Evolutionary conservation across 2,329 filamentous ascomycete species (phyloP).

Genomic region (Berkeleyomyces rouxiae): DNA sequence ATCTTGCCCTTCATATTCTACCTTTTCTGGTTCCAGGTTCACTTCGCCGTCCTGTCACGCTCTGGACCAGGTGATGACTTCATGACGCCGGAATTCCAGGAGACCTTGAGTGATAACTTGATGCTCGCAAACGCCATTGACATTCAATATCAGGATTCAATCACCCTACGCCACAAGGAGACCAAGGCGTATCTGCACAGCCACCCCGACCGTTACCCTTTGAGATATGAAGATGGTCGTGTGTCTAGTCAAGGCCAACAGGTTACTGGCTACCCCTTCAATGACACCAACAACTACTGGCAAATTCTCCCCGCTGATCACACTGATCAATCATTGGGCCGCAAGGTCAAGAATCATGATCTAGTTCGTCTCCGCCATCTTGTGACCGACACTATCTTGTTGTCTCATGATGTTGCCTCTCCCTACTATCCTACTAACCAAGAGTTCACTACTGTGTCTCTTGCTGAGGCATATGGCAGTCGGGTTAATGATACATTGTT

Average conservation of each 20-base stretch:
- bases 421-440: conserved; percentile 96
- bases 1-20: conserved; percentile 93
- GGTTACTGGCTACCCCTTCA: conserved; percentile 93
- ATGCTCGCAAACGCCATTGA: conserved; percentile 77
- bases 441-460: conserved; percentile 74
- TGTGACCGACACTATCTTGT: conserved; percentile 66
- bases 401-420: conserved; percentile 94
- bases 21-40: conserved; percentile 99
- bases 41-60: conserved; percentile 74
- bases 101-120: conserved; percentile 84
- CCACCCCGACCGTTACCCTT: conserved; percentile 72
- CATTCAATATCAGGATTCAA: conserved; percentile 78
- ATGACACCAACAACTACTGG: conserved; percentile 99
- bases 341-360: conserved; percentile 65
- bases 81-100: conserved; percentile 96
- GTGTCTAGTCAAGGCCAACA: conserved; percentile 97
- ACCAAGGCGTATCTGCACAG: conserved; percentile 94
- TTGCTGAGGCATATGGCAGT: conserved; percentile 54
- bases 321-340: conserved; percentile 29
- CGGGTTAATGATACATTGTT: conserved; percentile 84
- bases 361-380: conserved; percentile 74
- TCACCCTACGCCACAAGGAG: conserved; percentile 88
- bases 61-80: conserved; percentile 96
- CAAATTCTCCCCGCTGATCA: conserved; percentile 61
- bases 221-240: conserved; percentile 92